These are phyloP conservation scores for Ulmus americana DNA, from an alignment of 331 rosid species.

Conservation along the genomic window DNA sequence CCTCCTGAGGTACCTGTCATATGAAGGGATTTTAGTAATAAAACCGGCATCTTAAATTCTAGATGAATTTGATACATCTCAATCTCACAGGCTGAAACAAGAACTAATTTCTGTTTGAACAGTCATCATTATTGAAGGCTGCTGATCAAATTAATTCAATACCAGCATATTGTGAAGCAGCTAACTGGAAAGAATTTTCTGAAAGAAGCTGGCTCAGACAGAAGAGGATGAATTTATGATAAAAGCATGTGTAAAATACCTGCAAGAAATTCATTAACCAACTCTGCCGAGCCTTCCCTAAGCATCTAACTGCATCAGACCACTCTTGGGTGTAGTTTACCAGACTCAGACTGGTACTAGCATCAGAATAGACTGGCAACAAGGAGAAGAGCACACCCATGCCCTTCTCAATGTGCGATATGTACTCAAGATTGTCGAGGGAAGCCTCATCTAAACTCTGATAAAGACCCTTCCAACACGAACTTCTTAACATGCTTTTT, in stretches of 20 bases:
- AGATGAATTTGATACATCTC: not conserved
- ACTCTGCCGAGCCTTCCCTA: constrained; percentile 63
- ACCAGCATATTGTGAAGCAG: not conserved
- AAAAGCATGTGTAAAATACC: constrained; percentile 31
- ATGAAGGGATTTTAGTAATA: not conserved
- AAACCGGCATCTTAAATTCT: not conserved
- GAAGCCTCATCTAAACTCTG: constrained; percentile 68
- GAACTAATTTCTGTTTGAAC: not conserved
- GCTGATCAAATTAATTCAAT: not conserved
- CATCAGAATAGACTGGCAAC: constrained; percentile 43
- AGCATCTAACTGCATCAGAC: constrained; percentile 69
- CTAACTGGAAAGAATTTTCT: constrained; percentile 5
- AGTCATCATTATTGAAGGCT: not conserved
- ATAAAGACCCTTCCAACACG: constrained; percentile 89
- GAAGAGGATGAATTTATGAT: not conserved
- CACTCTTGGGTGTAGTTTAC: constrained; percentile 46
- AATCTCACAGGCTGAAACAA: not conserved
- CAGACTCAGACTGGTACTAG: constrained; percentile 20
- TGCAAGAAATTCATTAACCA: constrained; percentile 69
- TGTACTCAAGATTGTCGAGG: constrained; percentile 45
- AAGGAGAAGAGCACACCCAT: constrained; percentile 72
- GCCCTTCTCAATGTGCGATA: constrained; percentile 58
- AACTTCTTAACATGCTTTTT: constrained; percentile 40
- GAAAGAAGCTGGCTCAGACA: not conserved
- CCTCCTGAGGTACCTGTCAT: constrained; percentile 56